These are phyloP conservation scores for Psidium friedrichsthalianum DNA, from an alignment of 345 rosid genomes.

Conservation along the genomic window DNA sequence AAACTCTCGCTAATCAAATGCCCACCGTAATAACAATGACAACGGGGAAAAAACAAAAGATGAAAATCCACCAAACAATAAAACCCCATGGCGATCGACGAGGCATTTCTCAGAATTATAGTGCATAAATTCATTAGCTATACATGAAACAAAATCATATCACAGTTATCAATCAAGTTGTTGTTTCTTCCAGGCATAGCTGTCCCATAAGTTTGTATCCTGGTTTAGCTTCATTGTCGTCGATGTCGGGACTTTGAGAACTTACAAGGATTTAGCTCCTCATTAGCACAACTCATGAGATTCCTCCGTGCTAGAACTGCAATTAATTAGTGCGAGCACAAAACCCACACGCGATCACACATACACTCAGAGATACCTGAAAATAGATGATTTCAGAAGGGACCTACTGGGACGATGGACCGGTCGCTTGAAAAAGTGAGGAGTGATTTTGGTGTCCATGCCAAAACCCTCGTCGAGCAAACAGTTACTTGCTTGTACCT, in stretches of 20 bases:
- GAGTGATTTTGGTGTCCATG: constrained; percentile 1
- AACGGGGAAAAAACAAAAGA: neutral
- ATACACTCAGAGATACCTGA: neutral
- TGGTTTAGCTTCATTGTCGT: neutral
- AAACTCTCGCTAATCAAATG: no score
- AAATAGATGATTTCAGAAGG: neutral
- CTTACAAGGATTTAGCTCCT: neutral
- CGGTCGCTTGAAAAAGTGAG: neutral
- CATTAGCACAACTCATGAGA: neutral
- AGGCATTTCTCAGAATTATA: neutral
- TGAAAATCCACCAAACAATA: neutral
- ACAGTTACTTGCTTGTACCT: constrained; percentile 4
- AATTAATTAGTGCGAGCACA: neutral
- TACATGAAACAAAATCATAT: neutral
- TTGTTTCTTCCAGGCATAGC: neutral
- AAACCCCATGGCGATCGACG: neutral
- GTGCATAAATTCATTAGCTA: neutral
- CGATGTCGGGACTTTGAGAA: neutral
- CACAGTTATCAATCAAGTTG: neutral
- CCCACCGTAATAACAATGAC: neutral
- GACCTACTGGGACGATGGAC: neutral
- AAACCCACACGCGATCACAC: neutral
- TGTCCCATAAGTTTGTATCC: neutral
- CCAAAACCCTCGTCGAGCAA: constrained; percentile 4
- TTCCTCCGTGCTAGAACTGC: neutral